phyloP scores from a whole-genome alignment of 345 rosid species.

The Salix purpurea region DNA sequence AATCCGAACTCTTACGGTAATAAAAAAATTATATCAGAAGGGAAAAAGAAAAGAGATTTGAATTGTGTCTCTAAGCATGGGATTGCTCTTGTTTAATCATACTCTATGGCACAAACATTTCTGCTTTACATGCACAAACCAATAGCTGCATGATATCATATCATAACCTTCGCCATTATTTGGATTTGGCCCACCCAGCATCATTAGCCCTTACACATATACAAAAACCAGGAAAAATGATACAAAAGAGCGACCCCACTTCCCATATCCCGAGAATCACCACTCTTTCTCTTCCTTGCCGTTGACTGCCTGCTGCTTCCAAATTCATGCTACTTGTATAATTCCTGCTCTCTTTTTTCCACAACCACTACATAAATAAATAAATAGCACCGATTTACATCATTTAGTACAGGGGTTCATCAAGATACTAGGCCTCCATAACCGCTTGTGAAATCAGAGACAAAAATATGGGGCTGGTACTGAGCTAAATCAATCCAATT shows the following conservation, averaged over 20 bases:
- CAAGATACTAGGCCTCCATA: neutral
- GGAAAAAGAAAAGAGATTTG: conserved; percentile 51
- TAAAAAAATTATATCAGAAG: neutral
- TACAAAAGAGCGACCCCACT: conserved; percentile 13
- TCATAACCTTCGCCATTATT: conserved; percentile 47
- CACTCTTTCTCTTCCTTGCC: conserved; percentile 20
- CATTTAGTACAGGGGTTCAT: conserved; percentile 5
- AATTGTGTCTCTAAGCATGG: conserved; percentile 30
- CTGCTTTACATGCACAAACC: conserved; percentile 23
- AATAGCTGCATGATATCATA: conserved; percentile 22
- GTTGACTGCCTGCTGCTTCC: conserved; percentile 63
- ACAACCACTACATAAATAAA: conserved; percentile 23
- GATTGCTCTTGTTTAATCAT: neutral
- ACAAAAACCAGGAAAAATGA: conserved; percentile 16
- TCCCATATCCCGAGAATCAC: conserved; percentile 47
- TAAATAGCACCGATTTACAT: conserved; percentile 20
- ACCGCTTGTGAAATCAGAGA: neutral
- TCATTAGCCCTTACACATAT: neutral
- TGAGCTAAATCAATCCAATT: conserved; percentile 39
- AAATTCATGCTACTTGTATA: conserved; percentile 25
- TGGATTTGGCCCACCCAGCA: conserved; percentile 31
- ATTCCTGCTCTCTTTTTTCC: conserved; percentile 3
- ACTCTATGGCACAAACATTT: neutral
- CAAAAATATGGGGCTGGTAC: conserved; percentile 22
- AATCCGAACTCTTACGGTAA: accelerated